These are phyloP conservation scores for Medicago ruthenica DNA, from an alignment of 306 rosid species.

Conservation along the genomic window DNA sequence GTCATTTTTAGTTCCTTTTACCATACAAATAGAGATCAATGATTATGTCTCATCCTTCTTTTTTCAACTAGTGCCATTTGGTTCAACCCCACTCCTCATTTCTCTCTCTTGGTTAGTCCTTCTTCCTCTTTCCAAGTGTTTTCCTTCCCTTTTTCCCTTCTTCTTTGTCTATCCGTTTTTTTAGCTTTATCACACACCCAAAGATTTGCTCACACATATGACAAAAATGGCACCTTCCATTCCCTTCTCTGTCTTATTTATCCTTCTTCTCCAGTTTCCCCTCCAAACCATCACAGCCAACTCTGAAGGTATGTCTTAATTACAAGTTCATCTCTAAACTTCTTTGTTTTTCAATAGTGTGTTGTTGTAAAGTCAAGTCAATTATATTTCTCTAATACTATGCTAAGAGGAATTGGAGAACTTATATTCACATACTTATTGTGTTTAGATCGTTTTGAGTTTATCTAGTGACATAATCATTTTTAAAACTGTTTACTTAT, in stretches of 20 bases:
- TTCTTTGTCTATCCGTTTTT: not conserved
- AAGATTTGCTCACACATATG: not conserved
- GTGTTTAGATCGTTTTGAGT: conserved; percentile 17
- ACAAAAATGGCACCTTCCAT: conserved; percentile 46
- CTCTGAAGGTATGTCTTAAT: conserved; percentile 54
- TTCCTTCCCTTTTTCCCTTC: not conserved
- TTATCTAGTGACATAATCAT: not conserved
- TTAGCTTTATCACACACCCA: conserved; percentile 12
- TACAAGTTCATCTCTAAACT: conserved; percentile 26
- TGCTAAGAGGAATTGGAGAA: no score
- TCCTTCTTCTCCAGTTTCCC: conserved; percentile 47
- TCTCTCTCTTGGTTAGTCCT: not conserved
- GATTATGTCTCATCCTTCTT: not conserved
- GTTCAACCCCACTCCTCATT: conserved; percentile 16
- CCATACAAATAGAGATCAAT: not conserved
- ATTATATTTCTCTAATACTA: not conserved
- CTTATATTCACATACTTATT: not conserved
- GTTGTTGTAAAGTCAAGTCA: conserved; percentile 18
- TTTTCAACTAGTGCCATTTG: conserved; percentile 23
- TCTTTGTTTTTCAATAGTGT: not conserved
- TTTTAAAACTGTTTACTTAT: no score
- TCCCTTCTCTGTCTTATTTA: conserved; percentile 37
- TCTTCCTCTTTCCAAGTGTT: not conserved
- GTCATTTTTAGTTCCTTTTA: not conserved
- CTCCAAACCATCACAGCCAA: conserved; percentile 47